phyloP scores from a whole-genome alignment of 768 basidiomycete species.

The Macrocybe gigantea region DNA sequence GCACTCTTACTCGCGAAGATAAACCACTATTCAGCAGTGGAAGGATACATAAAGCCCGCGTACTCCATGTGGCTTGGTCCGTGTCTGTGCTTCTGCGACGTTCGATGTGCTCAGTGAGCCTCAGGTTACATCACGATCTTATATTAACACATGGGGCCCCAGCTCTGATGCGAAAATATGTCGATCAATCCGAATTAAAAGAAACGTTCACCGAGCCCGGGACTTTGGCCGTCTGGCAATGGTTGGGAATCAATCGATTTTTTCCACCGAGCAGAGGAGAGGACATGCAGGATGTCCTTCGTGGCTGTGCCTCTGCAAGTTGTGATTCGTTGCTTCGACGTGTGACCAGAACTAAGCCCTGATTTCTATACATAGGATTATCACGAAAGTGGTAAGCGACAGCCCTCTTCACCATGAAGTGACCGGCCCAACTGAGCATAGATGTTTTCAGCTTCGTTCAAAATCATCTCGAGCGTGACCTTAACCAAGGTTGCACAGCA shows the following conservation, averaged over 20 bases:
- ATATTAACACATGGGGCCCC: slow-evolving; percentile 50
- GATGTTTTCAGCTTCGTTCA: slow-evolving; percentile 52
- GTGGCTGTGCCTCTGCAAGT: slow-evolving; percentile 60
- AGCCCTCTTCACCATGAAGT: too few relatives aligned
- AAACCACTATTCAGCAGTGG: slow-evolving; percentile 73
- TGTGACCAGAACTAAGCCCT: too few relatives aligned
- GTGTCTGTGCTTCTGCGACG: background rate
- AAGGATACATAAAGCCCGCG: slow-evolving; percentile 57
- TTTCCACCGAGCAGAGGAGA: slow-evolving; percentile 41
- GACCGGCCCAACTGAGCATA: too few relatives aligned
- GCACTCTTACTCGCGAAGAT: slow-evolving; percentile 53
- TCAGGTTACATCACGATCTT: slow-evolving; percentile 53
- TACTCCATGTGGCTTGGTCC: slow-evolving; percentile 62
- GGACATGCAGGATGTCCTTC: slow-evolving; percentile 30
- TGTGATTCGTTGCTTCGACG: background rate
- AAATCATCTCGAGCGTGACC: slow-evolving; percentile 44
- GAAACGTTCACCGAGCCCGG: slow-evolving; percentile 36
- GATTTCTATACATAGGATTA: slow-evolving; percentile 46
- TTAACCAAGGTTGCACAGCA: slow-evolving; percentile 34
- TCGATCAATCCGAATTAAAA: slow-evolving; percentile 16
- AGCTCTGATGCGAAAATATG: slow-evolving; percentile 33
- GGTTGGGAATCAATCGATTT: slow-evolving; percentile 62
- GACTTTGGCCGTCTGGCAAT: slow-evolving; percentile 56
- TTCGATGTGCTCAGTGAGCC: background rate
- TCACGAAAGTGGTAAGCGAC: slow-evolving; percentile 61